Evolutionary conservation across 108 stramenopile species (phyloP), one percentile per base, ranked within the genome.

Genomic region (Chaetoceros tenuissimus): DNA sequence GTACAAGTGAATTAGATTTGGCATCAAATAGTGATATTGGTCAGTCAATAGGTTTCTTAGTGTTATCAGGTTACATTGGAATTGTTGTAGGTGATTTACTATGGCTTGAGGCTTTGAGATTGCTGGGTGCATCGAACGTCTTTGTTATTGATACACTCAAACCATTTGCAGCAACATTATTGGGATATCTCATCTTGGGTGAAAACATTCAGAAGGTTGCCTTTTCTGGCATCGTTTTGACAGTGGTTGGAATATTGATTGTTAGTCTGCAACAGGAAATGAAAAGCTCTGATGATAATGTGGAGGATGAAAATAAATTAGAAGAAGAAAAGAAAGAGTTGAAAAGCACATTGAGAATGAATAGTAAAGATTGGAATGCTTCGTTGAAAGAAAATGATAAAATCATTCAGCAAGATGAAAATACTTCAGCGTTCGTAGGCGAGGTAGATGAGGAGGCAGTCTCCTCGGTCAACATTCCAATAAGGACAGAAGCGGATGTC

Each of bases 131-230:
- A n/a, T 71, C 78, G 22, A 79, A 72, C 27, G 81, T 92, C 2
- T 83, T 95, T 53, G 68, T 91, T 28, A 69, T 90, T 24, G 94
- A 95, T 62, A 78, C 78, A 0, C 27, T 85, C 0, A 92, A 92
- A 48, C 94, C 94, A 3, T 92, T 95, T 63, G 62, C 80, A 48
- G 89, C 89, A 10, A 78, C 87, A 26, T 51, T 89, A 17, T n/a
- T 92, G 21, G 94, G 94, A 31, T 53, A 65, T n/a, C 20, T 72
- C 8, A 46, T 87, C 13, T 60, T 94, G 55, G 68, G 53, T 17
- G 93, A 94, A 48, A 57, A 24, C 13, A 49, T 95, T 53, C 44
- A 45, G 43, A 16, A 49, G 3, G 20, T 54, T 21, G 71, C 75
- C 2, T 60, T 64, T 31, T 72, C 60, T 20, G 94, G 89, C 13